A percentile compares a stretch with the other conserved stretches of the same genome.
These are phyloP conservation scores for Podospora didyma DNA, from an alignment of 495 filamentous ascomycete species.

Conservation along the genomic window DNA sequence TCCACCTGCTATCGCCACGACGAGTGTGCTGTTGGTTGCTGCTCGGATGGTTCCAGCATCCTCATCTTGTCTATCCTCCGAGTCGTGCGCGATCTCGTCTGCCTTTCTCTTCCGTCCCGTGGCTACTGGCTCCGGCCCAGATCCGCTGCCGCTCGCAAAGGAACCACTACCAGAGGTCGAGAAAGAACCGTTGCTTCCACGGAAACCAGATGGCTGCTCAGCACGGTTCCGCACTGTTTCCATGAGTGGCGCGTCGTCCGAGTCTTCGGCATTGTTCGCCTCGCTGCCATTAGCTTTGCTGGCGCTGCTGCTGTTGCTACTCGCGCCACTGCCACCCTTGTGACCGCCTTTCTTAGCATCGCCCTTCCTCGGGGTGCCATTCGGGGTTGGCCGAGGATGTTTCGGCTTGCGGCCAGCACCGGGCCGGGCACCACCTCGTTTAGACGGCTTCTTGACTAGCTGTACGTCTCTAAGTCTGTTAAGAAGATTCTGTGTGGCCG, in stretches of 20 bases:
- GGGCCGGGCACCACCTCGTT: conserved; percentile 29
- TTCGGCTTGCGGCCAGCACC: conserved; percentile 31
- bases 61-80: background rate
- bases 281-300: background rate
- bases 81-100: background rate
- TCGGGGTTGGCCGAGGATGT: conserved; percentile 4
- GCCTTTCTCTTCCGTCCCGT: conserved; percentile 3
- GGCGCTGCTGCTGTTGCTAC: background rate
- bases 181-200: background rate
- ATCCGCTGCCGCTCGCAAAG: background rate
- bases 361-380: background rate
- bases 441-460: conserved; percentile 23
- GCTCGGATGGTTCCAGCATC: too few relatives aligned
- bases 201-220: background rate
- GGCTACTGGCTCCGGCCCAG: background rate
- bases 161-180: background rate
- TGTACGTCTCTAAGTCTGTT: background rate
- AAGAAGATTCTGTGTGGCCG: background rate
- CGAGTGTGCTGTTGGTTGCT: background rate
- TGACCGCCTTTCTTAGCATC: conserved; percentile 1
- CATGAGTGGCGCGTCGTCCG: conserved; percentile 16
- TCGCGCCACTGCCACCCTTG: background rate
- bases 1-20: background rate
- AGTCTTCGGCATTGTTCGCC: conserved; percentile 7
- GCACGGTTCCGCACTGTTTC: background rate